Conservation (phyloP, 169 alveolate species). For the Cryptosporidium muris region DNA sequence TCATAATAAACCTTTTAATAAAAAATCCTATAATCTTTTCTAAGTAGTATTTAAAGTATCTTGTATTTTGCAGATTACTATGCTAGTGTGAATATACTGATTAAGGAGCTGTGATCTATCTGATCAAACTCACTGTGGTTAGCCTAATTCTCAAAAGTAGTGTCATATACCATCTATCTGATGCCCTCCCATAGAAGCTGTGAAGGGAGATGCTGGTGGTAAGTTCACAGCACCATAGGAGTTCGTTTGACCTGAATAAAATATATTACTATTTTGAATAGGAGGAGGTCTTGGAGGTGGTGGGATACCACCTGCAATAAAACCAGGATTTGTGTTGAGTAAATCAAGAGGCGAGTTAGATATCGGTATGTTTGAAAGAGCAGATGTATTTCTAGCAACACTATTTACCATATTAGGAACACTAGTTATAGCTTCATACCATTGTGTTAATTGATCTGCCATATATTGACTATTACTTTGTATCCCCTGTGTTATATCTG, state of each 20-base stretch:
- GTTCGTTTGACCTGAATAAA: neutral
- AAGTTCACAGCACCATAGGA: neutral
- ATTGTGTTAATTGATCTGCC: conserved; percentile 61
- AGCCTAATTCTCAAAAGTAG: no score
- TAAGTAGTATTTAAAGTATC: no score
- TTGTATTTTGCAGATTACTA: no score
- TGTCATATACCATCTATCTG: conserved; percentile 1
- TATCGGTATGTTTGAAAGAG: neutral
- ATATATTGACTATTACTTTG: conserved; percentile 58
- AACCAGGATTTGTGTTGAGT: conserved; percentile 44
- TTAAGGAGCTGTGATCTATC: no score
- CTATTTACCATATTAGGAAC: conserved; percentile 24
- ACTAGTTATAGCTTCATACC: conserved; percentile 54
- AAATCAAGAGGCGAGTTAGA: conserved; percentile 15
- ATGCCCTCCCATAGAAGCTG: neutral
- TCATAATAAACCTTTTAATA: no score
- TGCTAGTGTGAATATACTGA: no score
- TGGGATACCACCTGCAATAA: conserved; percentile 70
- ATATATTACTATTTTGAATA: neutral
- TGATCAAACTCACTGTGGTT: no score
- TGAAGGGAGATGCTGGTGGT: neutral
- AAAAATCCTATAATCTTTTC: no score
- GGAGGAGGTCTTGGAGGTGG: conserved; percentile 56
- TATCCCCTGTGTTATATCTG: conserved; percentile 56
- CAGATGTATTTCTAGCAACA: conserved; percentile 2